Evolutionary conservation across 257 asterid genomes (phyloP).

Genomic region (Plectranthus barbatus): DNA sequence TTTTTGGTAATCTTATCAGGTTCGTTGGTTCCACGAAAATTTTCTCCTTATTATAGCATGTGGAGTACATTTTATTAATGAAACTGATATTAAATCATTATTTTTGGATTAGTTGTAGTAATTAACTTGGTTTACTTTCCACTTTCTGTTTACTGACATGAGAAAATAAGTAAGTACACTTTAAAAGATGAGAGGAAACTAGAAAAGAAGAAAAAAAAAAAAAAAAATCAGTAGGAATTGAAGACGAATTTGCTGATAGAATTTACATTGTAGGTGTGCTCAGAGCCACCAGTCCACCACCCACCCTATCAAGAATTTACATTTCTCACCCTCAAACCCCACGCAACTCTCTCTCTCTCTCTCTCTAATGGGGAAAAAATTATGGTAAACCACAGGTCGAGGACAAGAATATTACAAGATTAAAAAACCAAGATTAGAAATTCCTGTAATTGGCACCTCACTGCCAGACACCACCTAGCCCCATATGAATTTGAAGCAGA

Average conservation of each 20-base stretch:
- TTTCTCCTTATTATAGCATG: too few species aligned
- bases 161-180: too few species aligned
- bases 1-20: too few species aligned
- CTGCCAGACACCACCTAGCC: slow-evolving; percentile 4
- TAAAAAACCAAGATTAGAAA: slow-evolving; percentile 14
- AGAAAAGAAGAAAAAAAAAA: too few species aligned
- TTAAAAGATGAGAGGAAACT: too few species aligned
- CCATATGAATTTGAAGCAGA: neutral
- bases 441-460: slow-evolving; percentile 6
- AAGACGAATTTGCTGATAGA: slow-evolving; percentile 33
- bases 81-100: too few species aligned
- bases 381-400: slow-evolving; percentile 22
- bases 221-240: neutral
- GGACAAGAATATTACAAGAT: slow-evolving; percentile 21
- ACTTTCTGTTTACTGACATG: too few species aligned
- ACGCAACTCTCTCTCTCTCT: too few species aligned
- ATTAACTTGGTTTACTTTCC: too few species aligned
- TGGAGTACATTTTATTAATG: too few species aligned
- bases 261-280: slow-evolving; percentile 58
- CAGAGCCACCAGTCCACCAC: slow-evolving; percentile 20
- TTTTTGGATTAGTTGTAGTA: too few species aligned
- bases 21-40: too few species aligned
- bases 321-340: slow-evolving; percentile 41
- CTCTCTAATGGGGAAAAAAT: slow-evolving; percentile 9
- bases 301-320: slow-evolving; percentile 35